Evolutionary conservation across 345 rosid species (phyloP).

Genomic region (Populus pruinosa): DNA sequence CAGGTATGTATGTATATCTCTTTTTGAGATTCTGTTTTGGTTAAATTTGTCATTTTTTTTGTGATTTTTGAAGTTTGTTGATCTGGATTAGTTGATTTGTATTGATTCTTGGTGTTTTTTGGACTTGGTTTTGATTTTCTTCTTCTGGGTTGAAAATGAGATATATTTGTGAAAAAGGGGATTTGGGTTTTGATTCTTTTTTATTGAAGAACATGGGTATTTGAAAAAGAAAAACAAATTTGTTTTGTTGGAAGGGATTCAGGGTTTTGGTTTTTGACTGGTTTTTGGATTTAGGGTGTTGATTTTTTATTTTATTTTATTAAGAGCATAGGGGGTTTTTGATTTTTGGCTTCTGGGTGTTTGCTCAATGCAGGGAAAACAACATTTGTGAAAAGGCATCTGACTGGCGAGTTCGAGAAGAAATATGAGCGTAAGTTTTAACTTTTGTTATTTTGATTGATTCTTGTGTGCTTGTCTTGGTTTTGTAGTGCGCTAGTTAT

Average conservation of each 20-base stretch:
- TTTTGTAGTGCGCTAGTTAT: not conserved
- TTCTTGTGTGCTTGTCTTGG: not conserved
- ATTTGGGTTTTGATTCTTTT: not conserved
- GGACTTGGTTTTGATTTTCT: too few species aligned
- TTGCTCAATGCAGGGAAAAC: constrained; percentile 32
- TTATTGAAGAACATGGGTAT: not conserved
- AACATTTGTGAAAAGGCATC: constrained; percentile 47
- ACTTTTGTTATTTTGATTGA: not conserved
- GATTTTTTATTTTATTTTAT: not conserved
- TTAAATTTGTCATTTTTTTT: not conserved
- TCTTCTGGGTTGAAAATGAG: too few species aligned
- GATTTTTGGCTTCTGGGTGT: not conserved
- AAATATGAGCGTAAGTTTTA: constrained; percentile 41
- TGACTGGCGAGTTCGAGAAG: constrained; percentile 48
- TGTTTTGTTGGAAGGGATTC: too few species aligned
- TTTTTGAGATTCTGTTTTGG: not conserved
- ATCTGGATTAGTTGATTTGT: not conserved
- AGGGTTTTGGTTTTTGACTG: not conserved
- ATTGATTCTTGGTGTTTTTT: not conserved
- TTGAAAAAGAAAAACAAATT: not conserved
- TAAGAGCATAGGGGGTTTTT: not conserved
- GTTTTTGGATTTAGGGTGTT: not conserved
- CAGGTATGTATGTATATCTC: constrained; percentile 18
- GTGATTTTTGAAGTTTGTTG: not conserved
- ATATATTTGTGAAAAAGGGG: not conserved